Evolutionary conservation across 2,329 filamentous ascomycete species (phyloP).

Genomic region (Colletotrichum tanaceti): DNA sequence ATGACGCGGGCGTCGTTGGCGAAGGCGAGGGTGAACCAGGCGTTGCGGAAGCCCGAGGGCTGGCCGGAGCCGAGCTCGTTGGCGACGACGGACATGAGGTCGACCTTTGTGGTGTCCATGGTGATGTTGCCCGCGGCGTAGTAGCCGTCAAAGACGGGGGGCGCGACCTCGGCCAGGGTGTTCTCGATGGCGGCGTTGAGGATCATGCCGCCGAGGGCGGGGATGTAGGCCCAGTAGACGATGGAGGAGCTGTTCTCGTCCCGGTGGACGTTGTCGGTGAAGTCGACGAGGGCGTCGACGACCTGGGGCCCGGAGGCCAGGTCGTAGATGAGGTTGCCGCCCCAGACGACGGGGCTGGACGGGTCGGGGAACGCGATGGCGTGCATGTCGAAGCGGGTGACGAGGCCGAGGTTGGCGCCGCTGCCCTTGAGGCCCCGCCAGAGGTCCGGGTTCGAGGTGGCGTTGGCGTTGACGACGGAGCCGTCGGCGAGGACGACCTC

Average conservation of each 20-base stretch:
- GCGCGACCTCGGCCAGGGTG: slow-evolving; percentile 44
- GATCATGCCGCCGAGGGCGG: slow-evolving; percentile 47
- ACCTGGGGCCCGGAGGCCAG: slow-evolving; percentile 42
- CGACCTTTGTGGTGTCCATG: slow-evolving; percentile 46
- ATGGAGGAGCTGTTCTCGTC: slow-evolving; percentile 50
- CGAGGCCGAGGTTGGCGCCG: slow-evolving; percentile 58
- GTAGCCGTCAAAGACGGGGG: slow-evolving; percentile 48
- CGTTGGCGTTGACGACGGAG: slow-evolving; percentile 56
- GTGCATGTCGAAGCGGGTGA: slow-evolving; percentile 51
- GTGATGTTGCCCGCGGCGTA: slow-evolving; percentile 43
- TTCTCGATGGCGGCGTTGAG: slow-evolving; percentile 50
- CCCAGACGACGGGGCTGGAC: slow-evolving; percentile 47
- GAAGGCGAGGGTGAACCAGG: slow-evolving; percentile 52
- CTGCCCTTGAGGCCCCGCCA: slow-evolving; percentile 61
- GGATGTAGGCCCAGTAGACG: slow-evolving; percentile 50
- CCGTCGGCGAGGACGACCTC: slow-evolving; percentile 56
- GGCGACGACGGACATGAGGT: slow-evolving; percentile 47
- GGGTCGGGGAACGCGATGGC: slow-evolving; percentile 47
- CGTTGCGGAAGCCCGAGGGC: slow-evolving; percentile 48
- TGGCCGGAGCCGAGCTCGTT: slow-evolving; percentile 48
- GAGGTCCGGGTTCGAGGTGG: slow-evolving; percentile 54
- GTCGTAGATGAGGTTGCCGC: slow-evolving; percentile 47
- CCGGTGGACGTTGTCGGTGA: slow-evolving; percentile 47
- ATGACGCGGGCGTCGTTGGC: slow-evolving; percentile 52
- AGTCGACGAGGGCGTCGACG: slow-evolving; percentile 49